These are phyloP conservation scores for Gentiana straminea DNA, from an alignment of 257 asterid species.

Conservation along the genomic window DNA sequence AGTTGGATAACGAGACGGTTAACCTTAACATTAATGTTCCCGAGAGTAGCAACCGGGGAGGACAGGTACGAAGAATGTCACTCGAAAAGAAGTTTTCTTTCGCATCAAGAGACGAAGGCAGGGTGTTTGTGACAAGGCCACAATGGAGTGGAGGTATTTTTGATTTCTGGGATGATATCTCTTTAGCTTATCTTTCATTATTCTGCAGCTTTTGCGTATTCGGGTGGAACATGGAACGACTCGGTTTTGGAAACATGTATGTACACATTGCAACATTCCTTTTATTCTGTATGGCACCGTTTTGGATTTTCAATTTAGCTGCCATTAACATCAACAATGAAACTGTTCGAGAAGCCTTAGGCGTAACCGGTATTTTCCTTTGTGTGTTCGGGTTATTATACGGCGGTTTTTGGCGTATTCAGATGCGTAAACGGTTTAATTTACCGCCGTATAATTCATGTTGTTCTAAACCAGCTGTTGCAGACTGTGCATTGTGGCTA, in stretches of 20 bases:
- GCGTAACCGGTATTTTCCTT: constrained; percentile 64
- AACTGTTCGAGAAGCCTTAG: constrained; percentile 49
- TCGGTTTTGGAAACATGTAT: constrained; percentile 89
- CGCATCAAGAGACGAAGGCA: constrained; percentile 27
- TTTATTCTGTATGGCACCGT: constrained; percentile 83
- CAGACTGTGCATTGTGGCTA: constrained; percentile 79
- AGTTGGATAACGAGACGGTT: constrained; percentile 48
- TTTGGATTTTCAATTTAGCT: constrained; percentile 78
- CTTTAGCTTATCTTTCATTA: constrained; percentile 70
- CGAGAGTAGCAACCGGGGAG: constrained; percentile 22
- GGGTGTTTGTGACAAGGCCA: constrained; percentile 41
- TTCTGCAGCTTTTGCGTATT: constrained; percentile 89
- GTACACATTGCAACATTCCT: constrained; percentile 86
- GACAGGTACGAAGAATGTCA: constrained; percentile 37
- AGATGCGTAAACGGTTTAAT: constrained; percentile 74
- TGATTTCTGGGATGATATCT: constrained; percentile 85
- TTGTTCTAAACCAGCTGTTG: constrained; percentile 47
- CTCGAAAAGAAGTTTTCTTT: constrained; percentile 54
- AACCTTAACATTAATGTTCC: constrained; percentile 21
- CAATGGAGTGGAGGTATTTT: constrained; percentile 82
- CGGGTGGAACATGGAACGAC: constrained; percentile 95
- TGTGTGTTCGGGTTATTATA: constrained; percentile 76
- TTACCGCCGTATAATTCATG: constrained; percentile 53
- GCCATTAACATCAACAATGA: constrained; percentile 68
- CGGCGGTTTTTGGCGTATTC: constrained; percentile 96